A percentile compares a stretch with the other conserved stretches of the same genome.
Conservation (phyloP, 208 protist genomes). For the Acanthamoeba polyphaga region DNA sequence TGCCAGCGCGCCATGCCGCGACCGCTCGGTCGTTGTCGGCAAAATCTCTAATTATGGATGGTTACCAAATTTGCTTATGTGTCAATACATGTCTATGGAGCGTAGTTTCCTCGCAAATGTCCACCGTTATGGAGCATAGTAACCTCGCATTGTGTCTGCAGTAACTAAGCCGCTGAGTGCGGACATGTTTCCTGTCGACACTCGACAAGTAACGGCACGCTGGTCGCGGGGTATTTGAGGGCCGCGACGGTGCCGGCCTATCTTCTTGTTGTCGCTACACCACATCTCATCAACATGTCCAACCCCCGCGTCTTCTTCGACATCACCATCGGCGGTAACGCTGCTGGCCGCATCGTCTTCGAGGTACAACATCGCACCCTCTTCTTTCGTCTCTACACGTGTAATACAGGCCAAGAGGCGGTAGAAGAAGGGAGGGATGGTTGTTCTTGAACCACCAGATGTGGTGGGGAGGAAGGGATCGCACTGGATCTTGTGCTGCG, state of each 20-base stretch:
- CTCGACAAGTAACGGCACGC: neutral
- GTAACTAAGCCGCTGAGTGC: too few species aligned
- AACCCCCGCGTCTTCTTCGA: conserved; percentile 92
- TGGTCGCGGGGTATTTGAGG: neutral
- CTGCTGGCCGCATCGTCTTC: conserved; percentile 94
- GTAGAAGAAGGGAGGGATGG: neutral
- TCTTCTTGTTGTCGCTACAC: conserved; percentile 37
- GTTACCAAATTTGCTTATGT: too few species aligned
- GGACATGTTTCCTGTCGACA: too few species aligned
- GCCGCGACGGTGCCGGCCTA: neutral
- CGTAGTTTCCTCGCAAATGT: too few species aligned
- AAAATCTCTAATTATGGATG: too few species aligned
- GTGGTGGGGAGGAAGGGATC: neutral
- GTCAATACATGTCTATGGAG: too few species aligned
- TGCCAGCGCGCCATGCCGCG: too few species aligned
- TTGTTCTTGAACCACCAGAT: conserved; percentile 16
- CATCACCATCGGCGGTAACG: conserved; percentile 93
- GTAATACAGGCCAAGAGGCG: neutral
- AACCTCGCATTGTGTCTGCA: too few species aligned
- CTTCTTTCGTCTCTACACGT: neutral
- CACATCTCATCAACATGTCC: conserved; percentile 16
- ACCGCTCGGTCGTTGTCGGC: too few species aligned
- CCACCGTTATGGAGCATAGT: too few species aligned
- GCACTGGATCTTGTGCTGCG: neutral
- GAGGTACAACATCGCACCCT: conserved; percentile 80